phyloP scores from a whole-genome alignment of 192 early-diverging fungal genomes.

The Lobulomyces angularis region DNA sequence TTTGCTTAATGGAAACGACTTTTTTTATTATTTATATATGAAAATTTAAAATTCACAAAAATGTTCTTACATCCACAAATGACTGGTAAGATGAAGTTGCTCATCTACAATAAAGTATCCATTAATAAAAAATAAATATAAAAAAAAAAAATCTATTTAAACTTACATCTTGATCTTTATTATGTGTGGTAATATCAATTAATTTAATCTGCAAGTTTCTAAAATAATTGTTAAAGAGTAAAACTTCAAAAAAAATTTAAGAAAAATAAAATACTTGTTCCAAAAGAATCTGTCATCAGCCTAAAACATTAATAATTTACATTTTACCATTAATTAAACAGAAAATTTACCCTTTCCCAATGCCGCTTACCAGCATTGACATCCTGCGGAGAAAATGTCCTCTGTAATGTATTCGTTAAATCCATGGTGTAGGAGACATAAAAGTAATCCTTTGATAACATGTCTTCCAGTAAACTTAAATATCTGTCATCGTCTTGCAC shows the following conservation, averaged over 20 bases:
- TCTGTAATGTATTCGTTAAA: constrained; percentile 72
- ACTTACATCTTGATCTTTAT: constrained; percentile 25
- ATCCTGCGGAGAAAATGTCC: constrained; percentile 36
- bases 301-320: constrained; percentile 10
- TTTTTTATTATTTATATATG: constrained; percentile 1
- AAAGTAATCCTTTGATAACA: constrained; percentile 40
- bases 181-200: constrained; percentile 37
- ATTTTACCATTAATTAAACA: constrained; percentile 4
- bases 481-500: constrained; percentile 53
- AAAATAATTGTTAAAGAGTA: too few species aligned
- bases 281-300: constrained; percentile 93
- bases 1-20: constrained; percentile 52
- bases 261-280: constrained; percentile 71
- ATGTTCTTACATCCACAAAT: constrained; percentile 73
- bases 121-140: neutral
- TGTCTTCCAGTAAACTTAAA: constrained; percentile 38
- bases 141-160: neutral
- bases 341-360: constrained; percentile 40
- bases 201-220: constrained; percentile 56
- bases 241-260: too few species aligned
- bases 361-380: constrained; percentile 17
- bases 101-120: constrained; percentile 26
- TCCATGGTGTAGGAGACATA: constrained; percentile 85
- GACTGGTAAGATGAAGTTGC: constrained; percentile 77
- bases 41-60: constrained; percentile 10